A percentile compares a stretch with the other conserved stretches of the same genome.
Conservation (phyloP, 176 grass and related monocot genomes). For the Guadua angustifolia region DNA sequence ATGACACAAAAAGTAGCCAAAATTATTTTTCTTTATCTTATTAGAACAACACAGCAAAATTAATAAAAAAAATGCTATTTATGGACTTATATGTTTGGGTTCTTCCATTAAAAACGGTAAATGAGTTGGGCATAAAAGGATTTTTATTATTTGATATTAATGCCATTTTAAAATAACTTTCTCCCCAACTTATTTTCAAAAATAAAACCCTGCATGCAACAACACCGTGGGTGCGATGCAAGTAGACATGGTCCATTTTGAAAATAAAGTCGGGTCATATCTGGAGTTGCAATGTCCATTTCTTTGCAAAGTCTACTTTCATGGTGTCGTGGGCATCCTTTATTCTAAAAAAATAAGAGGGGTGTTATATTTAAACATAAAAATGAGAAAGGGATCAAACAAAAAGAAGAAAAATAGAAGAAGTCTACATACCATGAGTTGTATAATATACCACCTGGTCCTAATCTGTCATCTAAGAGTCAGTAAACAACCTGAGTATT, state of each 20-base stretch:
- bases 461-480: neutral
- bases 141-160: neutral
- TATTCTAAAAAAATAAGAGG: neutral
- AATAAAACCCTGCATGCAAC: neutral
- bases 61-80: neutral
- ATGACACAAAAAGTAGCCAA: neutral
- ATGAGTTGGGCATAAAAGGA: neutral
- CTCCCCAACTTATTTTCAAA: neutral
- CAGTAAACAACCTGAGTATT: constrained; percentile 6
- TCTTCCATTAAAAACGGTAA: neutral
- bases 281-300: neutral
- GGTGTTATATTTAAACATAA: neutral
- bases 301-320: neutral
- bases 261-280: neutral
- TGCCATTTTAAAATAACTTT: too few species aligned
- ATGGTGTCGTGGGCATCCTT: neutral
- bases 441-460: neutral
- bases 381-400: neutral
- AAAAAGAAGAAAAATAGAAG: neutral
- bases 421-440: neutral
- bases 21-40: neutral
- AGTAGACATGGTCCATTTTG: neutral
- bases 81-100: neutral
- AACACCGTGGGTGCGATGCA: neutral
- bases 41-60: neutral